These are phyloP conservation scores for Spiraea crenata DNA, from an alignment of 331 rosid genomes.

Conservation along the genomic window DNA sequence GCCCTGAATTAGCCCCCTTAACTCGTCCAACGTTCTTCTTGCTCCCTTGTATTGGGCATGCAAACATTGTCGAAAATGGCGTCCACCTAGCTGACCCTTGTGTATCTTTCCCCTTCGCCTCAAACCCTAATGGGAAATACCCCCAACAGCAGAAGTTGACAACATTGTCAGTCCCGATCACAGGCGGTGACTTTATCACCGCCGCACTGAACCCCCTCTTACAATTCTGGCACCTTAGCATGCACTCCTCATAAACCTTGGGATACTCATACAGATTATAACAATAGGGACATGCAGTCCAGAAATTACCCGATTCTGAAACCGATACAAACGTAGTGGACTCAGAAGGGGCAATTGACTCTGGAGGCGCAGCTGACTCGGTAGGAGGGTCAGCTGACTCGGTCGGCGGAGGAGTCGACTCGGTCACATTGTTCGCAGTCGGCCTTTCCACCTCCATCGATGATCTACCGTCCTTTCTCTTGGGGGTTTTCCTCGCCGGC, in stretches of 20 bases:
- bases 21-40: constrained; percentile 10
- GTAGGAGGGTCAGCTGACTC: constrained; percentile 1
- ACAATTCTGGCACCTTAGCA: constrained; percentile 80
- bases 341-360: constrained; percentile 8
- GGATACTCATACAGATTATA: constrained; percentile 73
- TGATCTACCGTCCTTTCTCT: constrained; percentile 27
- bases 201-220: constrained; percentile 67
- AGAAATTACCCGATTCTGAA: constrained; percentile 47
- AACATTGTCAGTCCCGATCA: constrained; percentile 31
- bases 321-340: neutral
- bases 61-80: constrained; percentile 69
- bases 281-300: constrained; percentile 98
- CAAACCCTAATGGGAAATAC: constrained; percentile 62
- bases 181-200: constrained; percentile 55
- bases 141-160: constrained; percentile 72
- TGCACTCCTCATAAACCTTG: constrained; percentile 64
- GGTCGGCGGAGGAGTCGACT: constrained; percentile 27
- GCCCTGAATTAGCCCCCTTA: constrained; percentile 16
- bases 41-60: constrained; percentile 40
- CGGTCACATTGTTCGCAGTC: constrained; percentile 41
- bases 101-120: constrained; percentile 37
- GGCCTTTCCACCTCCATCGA: constrained; percentile 40
- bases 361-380: neutral
- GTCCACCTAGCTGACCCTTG: constrained; percentile 52
- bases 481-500: constrained; percentile 34